Base-by-base conservation (phyloP, 164 flowering plant genomes). In the Aristolochia californica region DNA sequence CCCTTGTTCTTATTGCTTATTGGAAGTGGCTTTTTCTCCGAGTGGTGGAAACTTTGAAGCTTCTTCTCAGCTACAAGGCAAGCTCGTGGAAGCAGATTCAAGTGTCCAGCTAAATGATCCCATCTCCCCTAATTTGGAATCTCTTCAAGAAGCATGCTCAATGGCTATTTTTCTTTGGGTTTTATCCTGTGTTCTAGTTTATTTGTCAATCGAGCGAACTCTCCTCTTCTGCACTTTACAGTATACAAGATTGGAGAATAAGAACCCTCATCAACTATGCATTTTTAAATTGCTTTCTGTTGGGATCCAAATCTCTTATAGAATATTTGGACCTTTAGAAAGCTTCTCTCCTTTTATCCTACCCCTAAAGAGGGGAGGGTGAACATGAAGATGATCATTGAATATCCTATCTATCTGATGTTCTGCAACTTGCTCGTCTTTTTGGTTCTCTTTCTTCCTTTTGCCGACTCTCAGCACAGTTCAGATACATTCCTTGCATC, bases 311-410 rank as follows among this genome's bases (percentile, higher is more conserved):
- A 58, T 48, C 61, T 18, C 16, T n/a, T 24, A 27, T 17, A 48
- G 61, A 58, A 58, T 48, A 58, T 58, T 58, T 58, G 53, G 44
- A 45, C 21, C 53, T 27, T 43, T 58, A 18, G 16, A 58, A 58
- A 58, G 61, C 61, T 58, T 45, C 26, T 10, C 18, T 47, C 61
- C 61, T 58, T 58, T 16, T 13, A 14, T 18, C 23, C 25, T 13
- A 9, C 5, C 44, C n/a, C 4, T 20, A 45, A 27, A 34, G 43
- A 18, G 13, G 15, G 58, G n/a, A n/a, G 43, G 25, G 43, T 56
- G 58, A 47, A 47, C 40, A 50, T 16, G 51, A 26, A 53, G 18
- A n/a, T 25, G 53, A 48, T 28, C 26, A 26, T 58, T 48, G 61
- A 48, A 58, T 58, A 58, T 58, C 51, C 61, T 47, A 45, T n/a